phyloP scores from a whole-genome alignment of 2,329 filamentous ascomycete species.

The Colletotrichum sansevieriae region DNA sequence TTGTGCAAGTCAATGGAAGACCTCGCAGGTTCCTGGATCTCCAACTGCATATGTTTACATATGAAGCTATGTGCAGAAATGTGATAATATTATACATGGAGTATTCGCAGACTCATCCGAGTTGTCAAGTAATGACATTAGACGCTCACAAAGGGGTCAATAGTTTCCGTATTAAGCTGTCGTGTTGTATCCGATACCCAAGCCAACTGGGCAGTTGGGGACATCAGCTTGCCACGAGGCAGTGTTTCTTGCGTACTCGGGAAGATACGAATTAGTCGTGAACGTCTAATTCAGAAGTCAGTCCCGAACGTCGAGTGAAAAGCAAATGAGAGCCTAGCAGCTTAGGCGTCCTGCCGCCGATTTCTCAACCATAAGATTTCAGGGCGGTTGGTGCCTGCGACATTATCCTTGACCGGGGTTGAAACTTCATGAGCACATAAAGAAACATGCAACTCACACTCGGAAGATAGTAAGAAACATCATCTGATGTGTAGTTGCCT shows the following conservation, averaged over 20 bases:
- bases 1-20: too few species aligned
- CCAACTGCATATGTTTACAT: too few species aligned
- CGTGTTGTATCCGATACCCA: conserved; percentile 18
- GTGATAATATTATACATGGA: too few species aligned
- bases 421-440: too few species aligned
- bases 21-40: too few species aligned
- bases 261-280: conserved; percentile 30
- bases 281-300: conserved; percentile 15
- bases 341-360: background rate
- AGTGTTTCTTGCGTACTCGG: conserved; percentile 11
- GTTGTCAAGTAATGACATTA: too few species aligned
- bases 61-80: too few species aligned
- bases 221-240: conserved; percentile 24
- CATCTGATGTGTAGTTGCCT: conserved; percentile 21
- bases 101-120: too few species aligned
- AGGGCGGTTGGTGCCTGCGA: too few species aligned
- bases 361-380: background rate
- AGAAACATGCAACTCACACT: conserved; percentile 11
- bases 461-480: conserved; percentile 25
- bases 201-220: conserved; percentile 27
- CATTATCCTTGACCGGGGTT: too few species aligned
- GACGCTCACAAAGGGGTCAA: too few species aligned
- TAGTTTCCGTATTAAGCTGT: background rate
- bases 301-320: background rate
- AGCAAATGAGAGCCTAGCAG: too few species aligned